Conservation (phyloP, 352 stramenopile species). For the Phytophthora tubulina region DNA sequence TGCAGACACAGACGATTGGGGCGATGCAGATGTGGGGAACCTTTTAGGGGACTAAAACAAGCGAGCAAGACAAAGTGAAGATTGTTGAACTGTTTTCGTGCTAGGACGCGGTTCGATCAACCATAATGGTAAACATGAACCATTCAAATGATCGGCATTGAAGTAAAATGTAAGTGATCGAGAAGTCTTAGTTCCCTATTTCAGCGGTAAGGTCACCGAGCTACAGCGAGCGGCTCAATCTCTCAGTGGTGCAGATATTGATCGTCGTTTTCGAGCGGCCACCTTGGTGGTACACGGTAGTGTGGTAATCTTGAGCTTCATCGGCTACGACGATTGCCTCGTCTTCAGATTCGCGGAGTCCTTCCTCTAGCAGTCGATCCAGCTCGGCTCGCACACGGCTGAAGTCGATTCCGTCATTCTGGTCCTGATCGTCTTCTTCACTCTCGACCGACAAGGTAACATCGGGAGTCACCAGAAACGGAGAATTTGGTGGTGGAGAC, state of each 20-base stretch:
- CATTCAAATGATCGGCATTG: conserved; percentile 9
- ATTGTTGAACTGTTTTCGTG: conserved; percentile 29
- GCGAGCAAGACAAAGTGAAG: conserved; percentile 3
- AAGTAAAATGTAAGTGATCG: conserved; percentile 16
- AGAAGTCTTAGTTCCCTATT: not conserved
- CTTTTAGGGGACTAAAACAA: conserved; percentile 67
- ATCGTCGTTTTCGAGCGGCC: not conserved
- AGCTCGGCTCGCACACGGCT: conserved; percentile 29
- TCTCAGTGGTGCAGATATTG: conserved; percentile 2
- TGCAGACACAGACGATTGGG: conserved; percentile 83
- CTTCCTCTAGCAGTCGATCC: conserved; percentile 39
- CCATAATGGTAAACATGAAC: conserved; percentile 32
- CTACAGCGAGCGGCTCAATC: conserved; percentile 23
- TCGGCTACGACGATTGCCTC: not conserved
- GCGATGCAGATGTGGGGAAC: conserved; percentile 81
- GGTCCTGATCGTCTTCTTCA: conserved; percentile 7
- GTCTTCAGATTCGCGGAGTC: conserved; percentile 20
- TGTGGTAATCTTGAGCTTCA: conserved; percentile 8
- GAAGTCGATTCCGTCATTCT: conserved; percentile 40
- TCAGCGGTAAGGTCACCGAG: not conserved
- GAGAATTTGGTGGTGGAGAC: conserved; percentile 5
- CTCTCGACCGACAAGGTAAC: conserved; percentile 9
- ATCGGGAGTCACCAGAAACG: not conserved
- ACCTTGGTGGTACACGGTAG: conserved; percentile 11
- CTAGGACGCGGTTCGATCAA: conserved; percentile 7